These are phyloP conservation scores for Colletotrichum higginsianum DNA, from an alignment of 2,329 filamentous ascomycete genomes.

Conservation along the genomic window DNA sequence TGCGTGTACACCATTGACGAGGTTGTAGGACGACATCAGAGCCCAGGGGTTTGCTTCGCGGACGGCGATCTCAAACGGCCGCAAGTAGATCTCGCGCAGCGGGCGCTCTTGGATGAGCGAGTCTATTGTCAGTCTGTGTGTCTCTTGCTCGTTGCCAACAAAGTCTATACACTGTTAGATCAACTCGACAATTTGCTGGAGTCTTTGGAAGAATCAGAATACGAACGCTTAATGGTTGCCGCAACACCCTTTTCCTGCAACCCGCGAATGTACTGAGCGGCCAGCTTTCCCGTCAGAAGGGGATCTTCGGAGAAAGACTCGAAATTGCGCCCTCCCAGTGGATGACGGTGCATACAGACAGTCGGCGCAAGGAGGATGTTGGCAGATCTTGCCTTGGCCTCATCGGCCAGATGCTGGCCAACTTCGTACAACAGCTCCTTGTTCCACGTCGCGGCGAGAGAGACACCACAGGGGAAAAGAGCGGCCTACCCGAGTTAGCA, in stretches of 20 bases:
- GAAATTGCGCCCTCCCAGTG: conserved; percentile 87
- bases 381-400: conserved; percentile 80
- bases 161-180: conserved; percentile 63
- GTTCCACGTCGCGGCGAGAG: conserved; percentile 86
- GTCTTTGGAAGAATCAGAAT: not conserved
- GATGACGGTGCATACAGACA: conserved; percentile 86
- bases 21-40: conserved; percentile 78
- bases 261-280: conserved; percentile 79
- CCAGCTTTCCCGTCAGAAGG: conserved; percentile 80
- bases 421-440: conserved; percentile 77
- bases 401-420: conserved; percentile 79
- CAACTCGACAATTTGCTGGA: not conserved
- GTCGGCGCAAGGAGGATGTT: conserved; percentile 83
- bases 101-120: conserved; percentile 75
- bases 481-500: conserved; percentile 68
- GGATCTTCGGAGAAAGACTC: conserved; percentile 91
- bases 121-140: conserved; percentile 75
- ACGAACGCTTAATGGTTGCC: conserved; percentile 82
- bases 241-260: conserved; percentile 81
- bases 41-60: conserved; percentile 79
- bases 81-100: conserved; percentile 79
- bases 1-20: conserved; percentile 75
- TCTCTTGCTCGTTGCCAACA: conserved; percentile 82
- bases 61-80: conserved; percentile 81
- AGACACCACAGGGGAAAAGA: conserved; percentile 84